These are phyloP conservation scores for Penicillium parvum DNA, from an alignment of 495 filamentous ascomycete genomes.

Conservation along the genomic window DNA sequence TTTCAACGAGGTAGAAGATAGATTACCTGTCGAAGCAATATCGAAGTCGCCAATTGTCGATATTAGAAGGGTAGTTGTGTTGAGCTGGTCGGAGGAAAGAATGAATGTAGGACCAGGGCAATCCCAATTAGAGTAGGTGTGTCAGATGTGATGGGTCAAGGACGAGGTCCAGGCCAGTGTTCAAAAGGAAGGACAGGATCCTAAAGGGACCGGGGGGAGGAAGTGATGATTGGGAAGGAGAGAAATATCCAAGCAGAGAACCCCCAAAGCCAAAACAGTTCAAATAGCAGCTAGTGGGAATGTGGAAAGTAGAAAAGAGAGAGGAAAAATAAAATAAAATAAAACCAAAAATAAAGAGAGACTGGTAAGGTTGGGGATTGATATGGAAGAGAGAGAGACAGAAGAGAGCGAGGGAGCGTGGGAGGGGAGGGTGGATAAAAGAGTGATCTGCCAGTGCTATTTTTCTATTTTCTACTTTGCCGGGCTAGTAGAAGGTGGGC, in stretches of 20 bases:
- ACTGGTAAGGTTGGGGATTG: slow-evolving; percentile 27
- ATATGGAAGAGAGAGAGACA: slow-evolving; percentile 23
- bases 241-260: slow-evolving; percentile 27
- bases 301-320: slow-evolving; percentile 19
- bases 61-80: neutral
- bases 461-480: slow-evolving; percentile 36
- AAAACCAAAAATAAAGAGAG: slow-evolving; percentile 35
- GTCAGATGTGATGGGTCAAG: neutral
- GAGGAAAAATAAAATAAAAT: slow-evolving; percentile 25
- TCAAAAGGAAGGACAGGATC: slow-evolving; percentile 34
- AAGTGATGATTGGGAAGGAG: slow-evolving; percentile 23
- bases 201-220: slow-evolving; percentile 24
- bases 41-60: slow-evolving; percentile 3
- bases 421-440: slow-evolving; percentile 39
- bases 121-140: slow-evolving; percentile 15
- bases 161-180: neutral
- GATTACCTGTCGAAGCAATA: neutral
- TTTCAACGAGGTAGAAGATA: neutral
- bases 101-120: slow-evolving; percentile 27
- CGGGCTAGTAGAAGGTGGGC: slow-evolving; percentile 34
- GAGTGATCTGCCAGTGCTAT: slow-evolving; percentile 39
- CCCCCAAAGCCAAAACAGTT: slow-evolving; percentile 24
- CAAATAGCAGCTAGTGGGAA: slow-evolving; percentile 21
- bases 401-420: slow-evolving; percentile 15
- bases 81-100: neutral